phyloP scores from a whole-genome alignment of 1,284 basidiomycete species.

The Ganoderma lingzhi region DNA sequence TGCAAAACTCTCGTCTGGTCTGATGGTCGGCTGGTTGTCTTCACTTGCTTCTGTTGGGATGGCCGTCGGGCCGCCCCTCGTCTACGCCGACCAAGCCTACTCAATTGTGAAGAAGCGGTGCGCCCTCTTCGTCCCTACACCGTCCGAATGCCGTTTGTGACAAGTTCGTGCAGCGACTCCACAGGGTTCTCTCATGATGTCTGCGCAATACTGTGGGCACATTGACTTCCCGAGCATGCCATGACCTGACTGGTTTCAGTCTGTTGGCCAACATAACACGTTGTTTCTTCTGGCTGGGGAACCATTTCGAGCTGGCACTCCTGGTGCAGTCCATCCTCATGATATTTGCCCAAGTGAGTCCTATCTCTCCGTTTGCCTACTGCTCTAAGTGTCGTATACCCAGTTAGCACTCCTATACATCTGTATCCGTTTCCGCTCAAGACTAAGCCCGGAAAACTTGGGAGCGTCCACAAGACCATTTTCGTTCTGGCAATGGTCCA shows the following conservation, averaged over 20 bases:
- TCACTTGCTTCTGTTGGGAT: constrained; percentile 69
- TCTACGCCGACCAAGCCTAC: constrained; percentile 81
- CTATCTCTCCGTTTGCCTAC: constrained; percentile 7
- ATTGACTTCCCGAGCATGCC: neutral
- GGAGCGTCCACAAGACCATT: constrained; percentile 71
- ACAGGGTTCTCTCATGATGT: constrained; percentile 88
- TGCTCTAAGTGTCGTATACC: constrained; percentile 23
- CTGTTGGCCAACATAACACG: constrained; percentile 84
- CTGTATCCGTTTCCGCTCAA: constrained; percentile 75
- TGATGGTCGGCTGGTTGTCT: constrained; percentile 60
- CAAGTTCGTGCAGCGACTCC: constrained; percentile 64
- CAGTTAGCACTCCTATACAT: constrained; percentile 81
- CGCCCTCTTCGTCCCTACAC: constrained; percentile 18
- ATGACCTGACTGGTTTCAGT: constrained; percentile 44
- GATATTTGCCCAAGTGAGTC: constrained; percentile 80
- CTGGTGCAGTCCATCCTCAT: constrained; percentile 83
- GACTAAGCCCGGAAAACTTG: constrained; percentile 63
- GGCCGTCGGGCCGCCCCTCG: constrained; percentile 79
- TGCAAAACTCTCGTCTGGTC: neutral
- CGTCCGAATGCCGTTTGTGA: constrained; percentile 25
- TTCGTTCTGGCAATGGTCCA: constrained; percentile 88
- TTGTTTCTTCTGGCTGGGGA: constrained; percentile 90
- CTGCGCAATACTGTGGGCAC: constrained; percentile 75
- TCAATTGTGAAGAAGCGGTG: constrained; percentile 79
- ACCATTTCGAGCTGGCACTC: constrained; percentile 79